Conservation (phyloP, 148 eudicot genomes). For the Chenopodium berlandieri region DNA sequence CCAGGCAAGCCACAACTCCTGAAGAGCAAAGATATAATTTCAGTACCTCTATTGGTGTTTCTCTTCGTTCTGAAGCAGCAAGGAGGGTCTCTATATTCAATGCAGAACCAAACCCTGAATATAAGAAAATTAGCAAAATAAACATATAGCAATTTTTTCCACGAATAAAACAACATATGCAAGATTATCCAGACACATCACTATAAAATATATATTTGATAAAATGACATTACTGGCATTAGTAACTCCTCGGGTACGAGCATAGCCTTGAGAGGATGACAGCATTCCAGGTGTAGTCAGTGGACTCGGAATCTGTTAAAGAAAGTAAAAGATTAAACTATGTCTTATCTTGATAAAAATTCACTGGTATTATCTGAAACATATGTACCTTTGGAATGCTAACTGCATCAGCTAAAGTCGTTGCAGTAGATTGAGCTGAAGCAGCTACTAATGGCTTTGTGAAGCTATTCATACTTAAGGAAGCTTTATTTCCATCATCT, state of each 20-base stretch:
- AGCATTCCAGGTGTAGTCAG: slow-evolving; percentile 46
- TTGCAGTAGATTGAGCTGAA: slow-evolving; percentile 40
- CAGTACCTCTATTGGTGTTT: slow-evolving; percentile 82
- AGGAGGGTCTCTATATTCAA: slow-evolving; percentile 91
- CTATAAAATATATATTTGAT: not conserved
- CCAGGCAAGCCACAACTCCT: not conserved
- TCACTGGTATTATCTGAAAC: not conserved
- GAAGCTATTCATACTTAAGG: slow-evolving; percentile 42
- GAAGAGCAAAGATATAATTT: not conserved
- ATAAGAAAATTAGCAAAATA: not conserved
- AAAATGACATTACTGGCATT: slow-evolving; percentile 53
- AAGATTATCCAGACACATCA: not conserved
- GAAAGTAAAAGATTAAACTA: not conserved
- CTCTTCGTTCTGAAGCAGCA: slow-evolving; percentile 95
- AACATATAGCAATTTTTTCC: not conserved
- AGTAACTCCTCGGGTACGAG: slow-evolving; percentile 61
- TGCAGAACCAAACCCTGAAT: slow-evolving; percentile 93
- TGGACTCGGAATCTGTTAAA: slow-evolving; percentile 49
- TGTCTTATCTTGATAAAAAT: not conserved
- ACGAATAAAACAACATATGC: not conserved
- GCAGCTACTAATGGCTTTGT: slow-evolving; percentile 49
- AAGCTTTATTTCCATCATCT: slow-evolving; percentile 59
- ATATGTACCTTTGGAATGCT: slow-evolving; percentile 52
- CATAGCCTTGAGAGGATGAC: slow-evolving; percentile 56
- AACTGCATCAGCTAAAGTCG: slow-evolving; percentile 41